Evolutionary conservation across 768 basidiomycete genomes (phyloP).

Genomic region (Psilocybe cubensis): DNA sequence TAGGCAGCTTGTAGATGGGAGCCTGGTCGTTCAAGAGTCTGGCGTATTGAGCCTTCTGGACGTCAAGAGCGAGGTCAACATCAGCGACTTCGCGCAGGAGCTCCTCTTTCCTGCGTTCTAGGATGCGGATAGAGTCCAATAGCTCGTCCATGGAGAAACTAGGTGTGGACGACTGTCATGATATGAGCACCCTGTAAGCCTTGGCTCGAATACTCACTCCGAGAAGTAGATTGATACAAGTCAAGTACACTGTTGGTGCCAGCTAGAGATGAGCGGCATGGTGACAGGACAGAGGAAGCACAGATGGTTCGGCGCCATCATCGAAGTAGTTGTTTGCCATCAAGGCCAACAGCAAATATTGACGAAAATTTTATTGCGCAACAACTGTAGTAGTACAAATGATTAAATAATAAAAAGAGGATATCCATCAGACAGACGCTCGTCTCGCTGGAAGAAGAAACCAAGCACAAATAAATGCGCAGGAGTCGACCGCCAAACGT

Average conservation of each 20-base stretch:
- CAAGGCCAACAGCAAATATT: neutral
- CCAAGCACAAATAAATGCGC: constrained; percentile 30
- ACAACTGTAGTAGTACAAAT: neutral
- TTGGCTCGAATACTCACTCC: neutral
- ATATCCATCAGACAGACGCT: constrained; percentile 68
- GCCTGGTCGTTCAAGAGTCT: constrained; percentile 37
- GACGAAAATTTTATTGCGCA: neutral
- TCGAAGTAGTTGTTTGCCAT: neutral
- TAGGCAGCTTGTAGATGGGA: constrained; percentile 39
- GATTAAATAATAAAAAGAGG: constrained; percentile 13
- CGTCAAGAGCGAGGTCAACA: constrained; percentile 34
- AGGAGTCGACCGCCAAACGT: constrained; percentile 54
- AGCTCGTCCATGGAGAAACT: constrained; percentile 7
- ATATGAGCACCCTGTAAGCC: neutral
- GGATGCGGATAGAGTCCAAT: constrained; percentile 22
- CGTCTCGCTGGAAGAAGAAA: constrained; percentile 52
- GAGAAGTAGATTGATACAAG: neutral
- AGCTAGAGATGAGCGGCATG: no score
- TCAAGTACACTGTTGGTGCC: no score
- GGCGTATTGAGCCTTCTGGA: constrained; percentile 33
- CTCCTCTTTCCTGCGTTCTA: constrained; percentile 29
- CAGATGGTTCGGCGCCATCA: neutral
- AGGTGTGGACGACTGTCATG: neutral
- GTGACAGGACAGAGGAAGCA: neutral
- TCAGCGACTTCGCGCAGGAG: constrained; percentile 38